Base-by-base conservation (phyloP, 495 filamentous ascomycete species). In the Choiromyces venosus region DNA sequence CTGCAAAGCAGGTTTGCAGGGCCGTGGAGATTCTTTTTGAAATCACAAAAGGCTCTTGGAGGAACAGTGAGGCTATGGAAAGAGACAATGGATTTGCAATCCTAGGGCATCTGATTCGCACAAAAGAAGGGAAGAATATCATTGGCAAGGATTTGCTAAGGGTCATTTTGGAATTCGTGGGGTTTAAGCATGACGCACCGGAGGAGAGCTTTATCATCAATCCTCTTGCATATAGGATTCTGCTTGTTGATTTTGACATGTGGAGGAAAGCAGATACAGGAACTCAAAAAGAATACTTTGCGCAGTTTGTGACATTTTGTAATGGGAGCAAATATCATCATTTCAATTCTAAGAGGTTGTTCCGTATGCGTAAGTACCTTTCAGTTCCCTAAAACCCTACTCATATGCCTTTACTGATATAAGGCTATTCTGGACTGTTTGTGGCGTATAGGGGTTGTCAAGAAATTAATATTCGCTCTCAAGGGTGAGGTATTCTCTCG, bases 11-110 rank as follows among this genome's bases (percentile, higher is more conserved):
- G 39, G 86, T 92, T 44, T 83, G 92, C n/a, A 86, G 91, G 46
- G 90, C 93, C 4, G 89, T 96, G 16, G 88, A 93, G 75, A 90
- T 95, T 68, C 84, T 97, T 64, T 93, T 97, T 74, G 88, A 91
- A 79, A 90, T 90, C 69, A 89, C 97, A 21, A 88, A 91, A 79
- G 89, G 91, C 66, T 97, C 90, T 81, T 99, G 95, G 95, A 88
- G 95, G 76, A 98, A 97, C 76, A 98, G 96, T 78, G 95, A 99
- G 82, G 94, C 94, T 67, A 96, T 99, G 93, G 95, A 99, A 82
- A 89, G 89, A 80, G 94, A 96, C 71, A 96, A 93, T 78, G 95
- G 94, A 16, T 99, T 96, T 81, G 90, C 91, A 19, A 91, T 97
- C n/a, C 84, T 98, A 40, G 91, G 90, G 74, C 82, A 74, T 73